These are phyloP conservation scores for Asterella californica DNA, from an alignment of 225 moss, liverwort and hornwort species.

Conservation along the genomic window DNA sequence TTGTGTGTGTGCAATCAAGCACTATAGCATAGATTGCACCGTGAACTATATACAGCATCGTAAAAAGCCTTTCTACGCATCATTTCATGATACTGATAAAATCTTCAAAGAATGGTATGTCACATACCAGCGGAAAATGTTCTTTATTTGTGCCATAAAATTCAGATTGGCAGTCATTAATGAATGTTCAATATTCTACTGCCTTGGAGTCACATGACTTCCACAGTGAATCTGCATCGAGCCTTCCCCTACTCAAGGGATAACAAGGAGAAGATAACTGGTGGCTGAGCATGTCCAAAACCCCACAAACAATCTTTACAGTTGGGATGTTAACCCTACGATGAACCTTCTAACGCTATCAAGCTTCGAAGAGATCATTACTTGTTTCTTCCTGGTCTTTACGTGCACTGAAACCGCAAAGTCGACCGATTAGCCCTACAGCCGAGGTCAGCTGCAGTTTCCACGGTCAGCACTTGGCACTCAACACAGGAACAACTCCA, in stretches of 20 bases:
- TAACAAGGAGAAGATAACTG: slow-evolving; percentile 2
- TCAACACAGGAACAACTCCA: slow-evolving; percentile 68
- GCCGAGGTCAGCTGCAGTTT: slow-evolving; percentile 4
- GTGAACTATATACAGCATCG: background rate
- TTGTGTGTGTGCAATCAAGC: too few relatives aligned
- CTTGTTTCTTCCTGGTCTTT: slow-evolving; percentile 9
- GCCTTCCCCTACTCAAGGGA: slow-evolving; percentile 2
- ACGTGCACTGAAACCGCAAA: slow-evolving; percentile 9
- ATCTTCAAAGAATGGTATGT: background rate
- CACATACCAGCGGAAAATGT: slow-evolving; percentile 8
- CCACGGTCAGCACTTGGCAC: slow-evolving; percentile 65
- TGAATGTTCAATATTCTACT: slow-evolving; percentile 35
- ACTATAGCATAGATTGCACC: background rate
- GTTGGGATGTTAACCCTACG: background rate
- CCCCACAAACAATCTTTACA: slow-evolving; percentile 7
- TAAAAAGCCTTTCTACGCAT: background rate
- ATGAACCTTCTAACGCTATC: slow-evolving; percentile 12
- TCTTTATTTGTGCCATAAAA: slow-evolving; percentile 14
- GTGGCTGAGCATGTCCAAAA: slow-evolving; percentile 4
- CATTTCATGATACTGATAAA: background rate
- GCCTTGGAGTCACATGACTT: slow-evolving; percentile 21
- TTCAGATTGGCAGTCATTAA: slow-evolving; percentile 36
- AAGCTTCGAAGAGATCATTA: slow-evolving; percentile 13
- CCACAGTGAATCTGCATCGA: slow-evolving; percentile 9
- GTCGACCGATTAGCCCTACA: background rate